These are phyloP conservation scores for Phyllosticta ampelicida DNA, from an alignment of 2,329 filamentous ascomycete species.

Conservation along the genomic window DNA sequence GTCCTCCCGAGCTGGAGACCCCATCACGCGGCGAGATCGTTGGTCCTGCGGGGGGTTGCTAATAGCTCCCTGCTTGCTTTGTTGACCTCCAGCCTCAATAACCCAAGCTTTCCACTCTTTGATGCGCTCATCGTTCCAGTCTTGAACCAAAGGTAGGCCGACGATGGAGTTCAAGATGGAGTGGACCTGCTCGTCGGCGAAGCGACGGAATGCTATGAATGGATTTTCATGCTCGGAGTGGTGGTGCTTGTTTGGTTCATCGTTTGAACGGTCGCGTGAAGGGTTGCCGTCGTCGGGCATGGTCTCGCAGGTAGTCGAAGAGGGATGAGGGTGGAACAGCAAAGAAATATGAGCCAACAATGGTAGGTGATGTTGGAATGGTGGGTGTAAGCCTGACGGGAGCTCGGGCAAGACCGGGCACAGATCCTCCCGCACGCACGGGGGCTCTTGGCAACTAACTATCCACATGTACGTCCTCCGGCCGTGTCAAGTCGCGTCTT, in stretches of 20 bases:
- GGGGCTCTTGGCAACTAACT: background rate
- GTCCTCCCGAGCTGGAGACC: background rate
- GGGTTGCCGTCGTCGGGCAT: constrained; percentile 5
- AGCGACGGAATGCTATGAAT: constrained; percentile 50
- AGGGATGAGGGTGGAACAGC: background rate
- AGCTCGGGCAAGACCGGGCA: constrained; percentile 7
- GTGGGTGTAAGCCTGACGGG: background rate
- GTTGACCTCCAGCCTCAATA: background rate
- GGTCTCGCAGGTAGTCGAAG: background rate
- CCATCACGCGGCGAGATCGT: background rate
- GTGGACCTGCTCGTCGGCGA: constrained; percentile 47
- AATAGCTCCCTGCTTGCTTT: background rate
- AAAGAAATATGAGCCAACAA: background rate
- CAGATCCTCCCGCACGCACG: background rate
- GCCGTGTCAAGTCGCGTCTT: background rate
- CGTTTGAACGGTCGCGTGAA: constrained; percentile 4
- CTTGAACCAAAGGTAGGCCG: constrained; percentile 30
- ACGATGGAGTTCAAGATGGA: constrained; percentile 44
- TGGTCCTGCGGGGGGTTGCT: background rate
- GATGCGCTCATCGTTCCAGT: constrained; percentile 14
- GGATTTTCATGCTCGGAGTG: constrained; percentile 21
- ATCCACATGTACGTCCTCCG: background rate
- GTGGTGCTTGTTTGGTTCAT: constrained; percentile 22
- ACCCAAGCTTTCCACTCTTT: background rate
- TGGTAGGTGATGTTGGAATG: background rate